Conservation (phyloP, 805 yeast species). For the Candida ponderosae region DNA sequence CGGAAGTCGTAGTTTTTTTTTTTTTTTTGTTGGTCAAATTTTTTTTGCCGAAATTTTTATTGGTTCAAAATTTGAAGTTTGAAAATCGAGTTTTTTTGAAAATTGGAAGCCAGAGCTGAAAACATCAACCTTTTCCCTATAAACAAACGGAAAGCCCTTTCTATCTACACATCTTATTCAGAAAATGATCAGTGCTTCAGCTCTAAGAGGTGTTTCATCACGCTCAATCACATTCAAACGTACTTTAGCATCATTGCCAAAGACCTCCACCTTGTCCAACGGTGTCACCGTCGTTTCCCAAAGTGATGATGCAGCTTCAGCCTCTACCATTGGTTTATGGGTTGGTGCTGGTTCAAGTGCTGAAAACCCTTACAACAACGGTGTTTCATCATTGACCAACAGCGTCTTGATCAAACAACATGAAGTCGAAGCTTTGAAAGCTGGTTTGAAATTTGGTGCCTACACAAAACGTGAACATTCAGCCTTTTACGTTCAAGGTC, state of each 20-base stretch:
- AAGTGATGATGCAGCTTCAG: slow-evolving; percentile 41
- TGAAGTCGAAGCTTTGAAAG: slow-evolving; percentile 26
- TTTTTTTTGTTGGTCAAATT: background rate
- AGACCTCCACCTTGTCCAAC: slow-evolving; percentile 65
- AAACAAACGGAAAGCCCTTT: background rate
- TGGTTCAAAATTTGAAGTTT: background rate
- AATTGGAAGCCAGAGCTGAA: background rate
- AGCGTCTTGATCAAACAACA: slow-evolving; percentile 34
- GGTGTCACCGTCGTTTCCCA: slow-evolving; percentile 73
- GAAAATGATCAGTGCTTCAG: slow-evolving; percentile 19
- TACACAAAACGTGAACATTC: slow-evolving; percentile 56
- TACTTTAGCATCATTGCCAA: slow-evolving; percentile 49
- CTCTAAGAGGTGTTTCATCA: slow-evolving; percentile 11
- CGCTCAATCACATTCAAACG: slow-evolving; percentile 26
- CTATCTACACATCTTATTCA: background rate
- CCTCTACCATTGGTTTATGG: slow-evolving; percentile 63
- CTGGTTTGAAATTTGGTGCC: slow-evolving; percentile 52
- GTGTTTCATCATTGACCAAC: slow-evolving; percentile 63
- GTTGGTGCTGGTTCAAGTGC: slow-evolving; percentile 73
- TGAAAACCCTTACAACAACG: slow-evolving; percentile 77
- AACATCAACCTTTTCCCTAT: background rate
- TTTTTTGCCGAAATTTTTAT: background rate
- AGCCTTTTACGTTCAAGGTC: slow-evolving; percentile 49
- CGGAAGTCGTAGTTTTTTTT: background rate
- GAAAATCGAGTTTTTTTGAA: background rate